These are phyloP conservation scores for Colletotrichum plurivorum DNA, from an alignment of 2,329 filamentous ascomycete species.

Conservation along the genomic window DNA sequence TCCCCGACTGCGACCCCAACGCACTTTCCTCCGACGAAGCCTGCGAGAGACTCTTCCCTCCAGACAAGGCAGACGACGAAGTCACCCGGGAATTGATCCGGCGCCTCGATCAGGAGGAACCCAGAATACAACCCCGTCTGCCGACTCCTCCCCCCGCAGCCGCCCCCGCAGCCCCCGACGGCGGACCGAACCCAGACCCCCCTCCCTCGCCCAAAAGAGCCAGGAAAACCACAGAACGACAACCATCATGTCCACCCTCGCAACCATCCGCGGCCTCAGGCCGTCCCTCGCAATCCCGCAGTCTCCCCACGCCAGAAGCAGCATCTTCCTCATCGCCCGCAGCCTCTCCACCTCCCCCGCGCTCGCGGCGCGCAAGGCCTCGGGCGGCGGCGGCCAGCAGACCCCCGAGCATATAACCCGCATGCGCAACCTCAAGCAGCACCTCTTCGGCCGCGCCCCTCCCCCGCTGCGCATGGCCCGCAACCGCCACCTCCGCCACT, in stretches of 20 bases:
- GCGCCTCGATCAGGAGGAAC: too few relatives aligned
- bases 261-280: constrained; percentile 50
- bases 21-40: too few relatives aligned
- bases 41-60: too few relatives aligned
- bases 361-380: constrained; percentile 42
- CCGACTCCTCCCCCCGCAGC: too few relatives aligned
- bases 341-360: constrained; percentile 48
- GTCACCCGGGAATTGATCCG: too few relatives aligned
- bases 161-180: too few relatives aligned
- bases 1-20: too few relatives aligned
- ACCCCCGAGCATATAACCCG: constrained; percentile 57
- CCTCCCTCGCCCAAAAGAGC: too few relatives aligned
- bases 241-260: constrained; percentile 15
- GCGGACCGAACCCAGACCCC: too few relatives aligned
- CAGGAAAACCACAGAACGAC: background rate
- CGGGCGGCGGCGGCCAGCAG: constrained; percentile 44
- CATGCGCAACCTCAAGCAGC: constrained; percentile 60
- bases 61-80: too few relatives aligned
- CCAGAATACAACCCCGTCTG: too few relatives aligned
- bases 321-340: constrained; percentile 34
- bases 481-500: constrained; percentile 90
- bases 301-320: constrained; percentile 26
- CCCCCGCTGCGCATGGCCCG: constrained; percentile 89
- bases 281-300: constrained; percentile 42
- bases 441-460: constrained; percentile 66